Evolutionary conservation across 1,139 yeast genomes (phyloP).

Genomic region (Geotrichum siamense): DNA sequence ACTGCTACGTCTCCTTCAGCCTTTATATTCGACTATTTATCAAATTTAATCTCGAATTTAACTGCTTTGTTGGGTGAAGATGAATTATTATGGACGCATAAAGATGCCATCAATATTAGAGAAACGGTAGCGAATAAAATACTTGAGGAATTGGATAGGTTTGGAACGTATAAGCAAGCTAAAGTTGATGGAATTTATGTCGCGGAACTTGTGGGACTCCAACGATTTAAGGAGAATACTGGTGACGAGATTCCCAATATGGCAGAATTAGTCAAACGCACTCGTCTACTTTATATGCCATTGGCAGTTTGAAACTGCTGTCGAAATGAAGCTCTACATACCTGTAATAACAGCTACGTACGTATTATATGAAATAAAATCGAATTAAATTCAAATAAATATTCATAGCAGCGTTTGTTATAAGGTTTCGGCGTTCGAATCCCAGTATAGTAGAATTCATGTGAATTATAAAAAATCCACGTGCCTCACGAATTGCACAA

Average conservation of each 20-base stretch:
- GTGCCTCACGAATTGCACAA: no score
- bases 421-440: no score
- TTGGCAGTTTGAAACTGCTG: constrained; percentile 13
- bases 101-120: constrained; percentile 14
- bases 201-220: not conserved
- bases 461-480: no score
- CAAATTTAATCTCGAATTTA: constrained; percentile 9
- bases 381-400: no score
- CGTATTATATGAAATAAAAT: no score
- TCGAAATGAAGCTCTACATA: no score
- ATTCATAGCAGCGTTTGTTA: no score
- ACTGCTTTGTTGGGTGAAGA: constrained; percentile 20
- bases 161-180: not conserved
- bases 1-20: constrained; percentile 6
- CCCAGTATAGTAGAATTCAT: not conserved
- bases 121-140: constrained; percentile 9
- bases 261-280: constrained; percentile 9
- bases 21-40: constrained; percentile 10
- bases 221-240: not conserved
- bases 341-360: no score
- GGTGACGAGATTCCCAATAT: constrained; percentile 1
- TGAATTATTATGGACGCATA: constrained; percentile 19
- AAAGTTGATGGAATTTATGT: not conserved
- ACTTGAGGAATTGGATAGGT: constrained; percentile 1
- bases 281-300: constrained; percentile 16